These are phyloP conservation scores for Melampsora americana DNA, from an alignment of 1,284 basidiomycete species.

Conservation along the genomic window DNA sequence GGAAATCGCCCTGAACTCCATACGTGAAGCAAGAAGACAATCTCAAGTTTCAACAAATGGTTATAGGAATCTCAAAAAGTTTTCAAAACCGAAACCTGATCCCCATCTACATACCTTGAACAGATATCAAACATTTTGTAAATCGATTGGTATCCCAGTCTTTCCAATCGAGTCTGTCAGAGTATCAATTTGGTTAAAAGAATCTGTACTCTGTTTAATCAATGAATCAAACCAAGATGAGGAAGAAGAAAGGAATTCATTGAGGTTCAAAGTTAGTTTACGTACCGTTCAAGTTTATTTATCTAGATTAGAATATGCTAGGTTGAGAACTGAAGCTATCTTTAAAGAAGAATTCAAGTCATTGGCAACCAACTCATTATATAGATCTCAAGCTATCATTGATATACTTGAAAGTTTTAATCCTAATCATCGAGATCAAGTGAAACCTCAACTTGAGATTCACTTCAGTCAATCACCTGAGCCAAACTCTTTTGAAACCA, in stretches of 20 bases:
- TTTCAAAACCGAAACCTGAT: constrained; percentile 30
- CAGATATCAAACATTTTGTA: constrained; percentile 37
- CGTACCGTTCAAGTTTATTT: constrained; percentile 42
- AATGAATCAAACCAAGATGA: neutral
- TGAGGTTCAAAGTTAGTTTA: constrained; percentile 35
- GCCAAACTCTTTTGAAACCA: too few species aligned
- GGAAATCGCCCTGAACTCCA: constrained; percentile 12
- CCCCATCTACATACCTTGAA: constrained; percentile 38
- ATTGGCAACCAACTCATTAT: constrained; percentile 27
- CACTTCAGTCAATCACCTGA: too few species aligned
- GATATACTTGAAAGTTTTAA: constrained; percentile 36
- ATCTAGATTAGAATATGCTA: constrained; percentile 37
- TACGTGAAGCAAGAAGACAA: neutral
- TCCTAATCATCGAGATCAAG: constrained; percentile 25
- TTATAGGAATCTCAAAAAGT: neutral
- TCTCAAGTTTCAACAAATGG: constrained; percentile 10
- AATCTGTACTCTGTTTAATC: constrained; percentile 25
- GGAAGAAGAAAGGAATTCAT: constrained; percentile 1
- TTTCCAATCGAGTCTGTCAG: constrained; percentile 35
- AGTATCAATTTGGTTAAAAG: constrained; percentile 36
- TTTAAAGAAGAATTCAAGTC: constrained; percentile 22
- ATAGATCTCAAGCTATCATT: constrained; percentile 22
- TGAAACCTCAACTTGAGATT: too few species aligned
- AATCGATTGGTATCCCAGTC: constrained; percentile 14
- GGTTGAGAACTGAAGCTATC: constrained; percentile 25